Evolutionary conservation across 2,329 filamentous ascomycete species (phyloP), one percentile per base, ranked within the genome.

Genomic region (Aspergillus latus): DNA sequence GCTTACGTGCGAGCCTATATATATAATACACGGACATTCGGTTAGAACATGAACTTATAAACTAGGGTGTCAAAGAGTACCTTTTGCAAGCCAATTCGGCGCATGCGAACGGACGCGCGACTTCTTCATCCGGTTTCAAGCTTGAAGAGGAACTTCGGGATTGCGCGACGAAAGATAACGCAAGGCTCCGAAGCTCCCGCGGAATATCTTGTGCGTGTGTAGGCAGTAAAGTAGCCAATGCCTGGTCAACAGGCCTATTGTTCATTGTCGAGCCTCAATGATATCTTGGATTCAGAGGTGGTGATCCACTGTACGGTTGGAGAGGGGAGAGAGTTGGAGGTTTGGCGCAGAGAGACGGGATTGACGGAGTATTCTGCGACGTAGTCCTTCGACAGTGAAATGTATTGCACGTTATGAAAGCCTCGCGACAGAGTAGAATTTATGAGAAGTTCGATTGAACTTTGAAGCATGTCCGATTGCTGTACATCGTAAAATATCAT

Each of bases 21-120:
- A 56, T 4, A 39, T 5, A n/a, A 30, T 0, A 13, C 8, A 49
- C 47, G 10, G 28, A 48, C 43, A 11, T 28, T 57, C n/a, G 59
- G 54, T 10, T 37, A 21, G 30, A 36, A 3, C 6, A 10, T 21
- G 21, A 21, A 21, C 21, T 21, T 21, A 21, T 21, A 21, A 21
- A 21, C 21, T 21, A 21, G 21, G 21, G 21, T 21, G 21, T 21
- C 21, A 21, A 21, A 21, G 21, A 21, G 21, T 21, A 90, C 89
- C 90, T 84, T 65, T 93, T 90, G 69, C 92, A 97, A 16, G 94
- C 94, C 58, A 99, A 83, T 73, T 96, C 88, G 11, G 90, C 89
- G 71, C 92, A 96, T 3, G 88, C 89, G 72, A 94, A 94, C 4
- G 84, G 82, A 16, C 92, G 83, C n/a, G 88, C 90, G 62, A 94